Base-by-base conservation (phyloP, 768 basidiomycete genomes). In the Exsudoporus frostii region DNA sequence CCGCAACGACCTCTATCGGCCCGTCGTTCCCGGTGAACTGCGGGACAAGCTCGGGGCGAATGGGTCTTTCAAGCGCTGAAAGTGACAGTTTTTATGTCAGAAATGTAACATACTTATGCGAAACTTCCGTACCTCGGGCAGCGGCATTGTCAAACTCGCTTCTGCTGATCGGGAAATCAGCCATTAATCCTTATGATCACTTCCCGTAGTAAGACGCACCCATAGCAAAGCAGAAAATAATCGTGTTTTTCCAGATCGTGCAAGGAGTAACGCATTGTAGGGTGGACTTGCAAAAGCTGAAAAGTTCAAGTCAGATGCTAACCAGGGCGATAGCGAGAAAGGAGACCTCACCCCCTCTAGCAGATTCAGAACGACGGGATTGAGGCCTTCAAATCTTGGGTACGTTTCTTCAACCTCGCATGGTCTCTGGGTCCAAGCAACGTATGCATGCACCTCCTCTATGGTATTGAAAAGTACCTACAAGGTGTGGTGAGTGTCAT, bases 391-490 rank as follows among this genome's bases (percentile, higher is more conserved):
- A 27, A 65, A 68, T 3, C 51, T 53, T 3, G 67, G 27, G 38
- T 73, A 74, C 5, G 48, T 59, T 32, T 33, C 33, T 14, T 59
- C 61, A 5, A n/a, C 14, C 37, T 47, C 22, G 25, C 11, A 24
- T 38, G 50, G 9, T 7, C 42, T 43, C 29, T 43, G 49, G 44
- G 52, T 53, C 61, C 61, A 65, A 39, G 56, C 30, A 36, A 69
- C 57, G 20, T 59, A 65, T 48, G 55, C 57, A 22, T 64, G 32
- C 19, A 70, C 34, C 13, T 57, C 67, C 4, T 61, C 55, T 51
- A 59, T 54, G 1, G 56, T 53, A 5, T 60, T 41, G 55, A 76
- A 76, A 19, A 75, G 65, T 32, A 60, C 10, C 75, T 77, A 52
- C 6, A 17, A 40, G 32, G 14, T 10, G 14, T 11, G 7, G 4